Evolutionary conservation across 495 filamentous ascomycete genomes (phyloP), one percentile per base, ranked within the genome.

Genomic region (Talaromyces adpressus): DNA sequence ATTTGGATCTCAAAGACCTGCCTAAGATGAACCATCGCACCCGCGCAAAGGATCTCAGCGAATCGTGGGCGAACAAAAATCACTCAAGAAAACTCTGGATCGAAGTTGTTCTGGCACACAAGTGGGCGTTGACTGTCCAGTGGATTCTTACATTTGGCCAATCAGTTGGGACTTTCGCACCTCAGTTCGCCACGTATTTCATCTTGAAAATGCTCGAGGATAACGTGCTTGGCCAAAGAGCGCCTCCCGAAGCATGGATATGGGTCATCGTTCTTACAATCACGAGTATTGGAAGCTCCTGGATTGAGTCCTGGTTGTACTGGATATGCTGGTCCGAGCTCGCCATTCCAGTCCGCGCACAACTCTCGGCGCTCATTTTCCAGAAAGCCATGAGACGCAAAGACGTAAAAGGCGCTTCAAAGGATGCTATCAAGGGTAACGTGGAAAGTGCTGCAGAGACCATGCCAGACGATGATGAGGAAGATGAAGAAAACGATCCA

Each of bases 341-440:
- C 4, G 81, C 80, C 22, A 78, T 91, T 20, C 88, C 87, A 2
- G 77, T 93, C 34, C 84, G 87, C 32, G 79, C 83, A 23, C 87
- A 92, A 62, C 75, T 93, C 2, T 87, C 89, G 2, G 84, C 89
- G 1, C 74, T 91, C 20, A 82, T 93, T 9, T 93, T 93, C 64
- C 81, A 85, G 47, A 94, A 95, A 71, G 81, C 89, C 0, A 87
- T 91, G 85, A 84, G 87, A 29, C 82, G 86, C 41, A 95, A 94
- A 67, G 90, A 95, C 71, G 84, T 89, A 27, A 93, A 90, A 68
- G 58, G 32, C 8, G 58, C 58, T 16, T 60, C 58, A n/a, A 60
- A 60, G 18, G 58, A 25, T 32, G 25, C 30, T 47, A 60, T 56
- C 18, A 56, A 56, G 23, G 52, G 22, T 6, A 56, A 56, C n/a